Conservation (phyloP, 1,284 basidiomycete species). For the Ustilago crameri region DNA sequence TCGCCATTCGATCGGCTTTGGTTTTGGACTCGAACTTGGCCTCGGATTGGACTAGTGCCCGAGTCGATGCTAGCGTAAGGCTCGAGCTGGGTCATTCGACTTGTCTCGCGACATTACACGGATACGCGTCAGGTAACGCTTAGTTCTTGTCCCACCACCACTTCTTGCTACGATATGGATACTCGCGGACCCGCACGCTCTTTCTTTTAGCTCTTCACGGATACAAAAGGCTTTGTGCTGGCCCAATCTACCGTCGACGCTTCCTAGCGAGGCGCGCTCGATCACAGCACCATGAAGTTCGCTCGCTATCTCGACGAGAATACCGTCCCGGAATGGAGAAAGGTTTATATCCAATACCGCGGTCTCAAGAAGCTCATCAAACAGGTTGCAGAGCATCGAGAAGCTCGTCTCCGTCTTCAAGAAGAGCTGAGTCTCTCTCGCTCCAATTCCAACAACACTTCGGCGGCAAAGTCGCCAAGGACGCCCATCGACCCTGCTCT, state of each 20-base stretch:
- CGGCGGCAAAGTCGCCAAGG: slow-evolving; percentile 1
- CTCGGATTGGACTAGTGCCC: no score
- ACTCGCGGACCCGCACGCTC: no score
- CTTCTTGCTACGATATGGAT: neutral
- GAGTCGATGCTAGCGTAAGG: no score
- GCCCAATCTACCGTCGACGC: no score
- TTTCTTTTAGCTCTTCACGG: no score
- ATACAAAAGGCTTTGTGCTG: no score
- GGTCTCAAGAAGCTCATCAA: slow-evolving; percentile 69
- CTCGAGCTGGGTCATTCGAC: no score
- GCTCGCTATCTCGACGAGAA: slow-evolving; percentile 64
- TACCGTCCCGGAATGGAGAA: slow-evolving; percentile 65
- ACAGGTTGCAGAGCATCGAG: slow-evolving; percentile 55
- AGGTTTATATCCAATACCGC: slow-evolving; percentile 67
- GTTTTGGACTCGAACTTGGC: no score
- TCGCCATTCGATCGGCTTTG: no score
- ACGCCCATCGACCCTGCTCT: slow-evolving; percentile 11
- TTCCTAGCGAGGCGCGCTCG: neutral
- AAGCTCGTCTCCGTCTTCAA: slow-evolving; percentile 27
- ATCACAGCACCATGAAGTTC: slow-evolving; percentile 39
- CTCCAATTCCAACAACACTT: slow-evolving; percentile 25
- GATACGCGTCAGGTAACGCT: no score
- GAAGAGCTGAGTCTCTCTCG: slow-evolving; percentile 13
- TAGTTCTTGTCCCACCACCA: slow-evolving; percentile 1
- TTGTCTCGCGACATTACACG: no score